phyloP scores from a whole-genome alignment of 1,284 basidiomycete species.

The Tetrapyrgos nigripes region DNA sequence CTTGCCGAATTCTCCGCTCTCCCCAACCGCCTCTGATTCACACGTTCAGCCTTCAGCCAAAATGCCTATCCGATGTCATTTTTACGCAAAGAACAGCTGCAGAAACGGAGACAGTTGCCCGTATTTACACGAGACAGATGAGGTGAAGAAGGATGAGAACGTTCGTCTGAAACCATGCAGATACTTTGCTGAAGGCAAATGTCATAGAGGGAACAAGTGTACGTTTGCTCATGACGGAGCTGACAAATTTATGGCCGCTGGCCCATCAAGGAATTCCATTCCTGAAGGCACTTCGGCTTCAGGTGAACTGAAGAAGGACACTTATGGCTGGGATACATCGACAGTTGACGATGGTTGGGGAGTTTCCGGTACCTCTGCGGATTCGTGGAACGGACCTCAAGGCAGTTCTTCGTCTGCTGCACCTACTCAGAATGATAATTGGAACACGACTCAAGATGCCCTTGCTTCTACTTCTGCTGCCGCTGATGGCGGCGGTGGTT shows the following conservation, averaged over 20 bases:
- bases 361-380: not conserved
- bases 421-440: not conserved
- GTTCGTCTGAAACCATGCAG: not conserved
- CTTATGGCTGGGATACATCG: too few relatives aligned
- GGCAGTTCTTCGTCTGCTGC: not conserved
- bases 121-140: slow-evolving; percentile 19
- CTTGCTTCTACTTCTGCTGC: not conserved
- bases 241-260: not conserved
- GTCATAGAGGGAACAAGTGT: not conserved
- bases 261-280: too few relatives aligned
- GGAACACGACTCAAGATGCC: too few relatives aligned
- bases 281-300: too few relatives aligned
- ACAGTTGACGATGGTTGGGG: not conserved
- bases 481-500: not conserved
- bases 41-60: not conserved
- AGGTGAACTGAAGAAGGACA: too few relatives aligned
- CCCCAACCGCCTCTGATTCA: not conserved
- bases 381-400: not conserved
- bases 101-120: slow-evolving; percentile 30
- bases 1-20: not conserved
- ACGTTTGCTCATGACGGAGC: not conserved
- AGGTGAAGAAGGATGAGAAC: not conserved
- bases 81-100: slow-evolving; percentile 25
- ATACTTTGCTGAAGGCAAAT: not conserved
- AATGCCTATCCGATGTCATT: slow-evolving; percentile 18